A percentile compares a stretch with the other conserved stretches of the same genome.
Evolutionary conservation across 176 grass and related monocot species (phyloP).

Genomic region (Oryza glaberrima): DNA sequence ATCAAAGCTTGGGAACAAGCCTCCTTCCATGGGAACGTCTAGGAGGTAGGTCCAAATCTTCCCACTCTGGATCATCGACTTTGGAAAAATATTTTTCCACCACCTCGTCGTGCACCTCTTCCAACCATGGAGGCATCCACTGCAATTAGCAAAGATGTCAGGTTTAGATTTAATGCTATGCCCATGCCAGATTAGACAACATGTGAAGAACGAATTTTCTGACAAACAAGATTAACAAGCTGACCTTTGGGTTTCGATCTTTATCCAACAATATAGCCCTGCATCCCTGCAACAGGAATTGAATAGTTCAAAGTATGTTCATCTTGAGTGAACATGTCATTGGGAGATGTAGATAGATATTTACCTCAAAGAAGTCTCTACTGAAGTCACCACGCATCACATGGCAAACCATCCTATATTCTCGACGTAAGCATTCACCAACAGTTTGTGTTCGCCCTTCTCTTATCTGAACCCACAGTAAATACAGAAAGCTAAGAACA

Average conservation of each 20-base stretch:
- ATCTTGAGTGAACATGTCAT: background rate
- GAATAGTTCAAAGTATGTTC: conserved; percentile 12
- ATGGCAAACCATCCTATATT: conserved; percentile 93
- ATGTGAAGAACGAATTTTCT: background rate
- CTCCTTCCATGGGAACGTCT: conserved; percentile 35
- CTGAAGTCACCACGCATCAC: conserved; percentile 90
- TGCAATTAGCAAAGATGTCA: conserved; percentile 50
- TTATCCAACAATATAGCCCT: conserved; percentile 87
- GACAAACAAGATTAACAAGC: conserved; percentile 24
- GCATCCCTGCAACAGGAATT: conserved; percentile 70
- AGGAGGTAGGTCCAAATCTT: conserved; percentile 69
- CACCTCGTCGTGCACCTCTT: conserved; percentile 56
- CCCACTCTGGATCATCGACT: conserved; percentile 73
- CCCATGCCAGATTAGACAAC: background rate
- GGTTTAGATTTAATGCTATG: background rate
- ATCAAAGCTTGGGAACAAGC: conserved; percentile 73
- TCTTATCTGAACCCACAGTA: conserved; percentile 68
- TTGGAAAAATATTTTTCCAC: conserved; percentile 74
- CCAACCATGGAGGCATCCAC: conserved; percentile 84
- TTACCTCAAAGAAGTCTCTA: conserved; percentile 92
- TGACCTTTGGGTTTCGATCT: conserved; percentile 90
- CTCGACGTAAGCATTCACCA: conserved; percentile 80
- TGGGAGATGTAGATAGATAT: conserved; percentile 16
- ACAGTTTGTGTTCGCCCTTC: conserved; percentile 74
- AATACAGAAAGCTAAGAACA: background rate